Percentiles rank a stretch among this genome's conserved stretches.
Evolutionary conservation across 2,329 filamentous ascomycete genomes (phyloP).

Genomic region (Rutstroemia sp.): DNA sequence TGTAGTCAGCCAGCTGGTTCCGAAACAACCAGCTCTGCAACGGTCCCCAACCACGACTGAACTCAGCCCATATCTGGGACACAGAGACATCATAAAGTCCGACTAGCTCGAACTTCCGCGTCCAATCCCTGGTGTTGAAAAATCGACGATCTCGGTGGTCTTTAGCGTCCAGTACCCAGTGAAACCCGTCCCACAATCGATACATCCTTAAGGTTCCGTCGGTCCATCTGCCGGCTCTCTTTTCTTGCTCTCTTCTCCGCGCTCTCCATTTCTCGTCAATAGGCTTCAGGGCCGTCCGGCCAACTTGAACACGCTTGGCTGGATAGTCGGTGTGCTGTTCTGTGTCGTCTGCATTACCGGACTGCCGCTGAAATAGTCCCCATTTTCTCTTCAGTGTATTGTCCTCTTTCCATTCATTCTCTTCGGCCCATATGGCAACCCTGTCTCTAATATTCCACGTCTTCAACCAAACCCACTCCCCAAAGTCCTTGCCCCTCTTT

Average conservation of each 20-base stretch:
- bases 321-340: neutral
- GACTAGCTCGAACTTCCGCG: neutral
- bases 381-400: conserved; percentile 1
- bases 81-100: neutral
- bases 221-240: conserved; percentile 21
- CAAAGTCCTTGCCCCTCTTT: conserved; percentile 10
- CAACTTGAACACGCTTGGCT: conserved; percentile 13
- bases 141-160: conserved; percentile 5
- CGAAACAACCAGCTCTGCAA: conserved; percentile 1
- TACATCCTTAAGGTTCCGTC: conserved; percentile 18
- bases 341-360: neutral
- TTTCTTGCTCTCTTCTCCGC: conserved; percentile 17
- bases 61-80: neutral
- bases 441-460: conserved; percentile 1
- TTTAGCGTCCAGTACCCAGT: conserved; percentile 20
- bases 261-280: conserved; percentile 17
- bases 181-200: conserved; percentile 18
- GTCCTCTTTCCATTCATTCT: neutral
- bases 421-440: neutral
- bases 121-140: neutral
- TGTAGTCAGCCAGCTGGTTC: neutral
- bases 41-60: conserved; percentile 2
- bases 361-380: neutral
- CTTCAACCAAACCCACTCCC: conserved; percentile 7
- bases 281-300: conserved; percentile 9